Conservation (phyloP, 768 basidiomycete genomes). For the Suillus plorans region DNA sequence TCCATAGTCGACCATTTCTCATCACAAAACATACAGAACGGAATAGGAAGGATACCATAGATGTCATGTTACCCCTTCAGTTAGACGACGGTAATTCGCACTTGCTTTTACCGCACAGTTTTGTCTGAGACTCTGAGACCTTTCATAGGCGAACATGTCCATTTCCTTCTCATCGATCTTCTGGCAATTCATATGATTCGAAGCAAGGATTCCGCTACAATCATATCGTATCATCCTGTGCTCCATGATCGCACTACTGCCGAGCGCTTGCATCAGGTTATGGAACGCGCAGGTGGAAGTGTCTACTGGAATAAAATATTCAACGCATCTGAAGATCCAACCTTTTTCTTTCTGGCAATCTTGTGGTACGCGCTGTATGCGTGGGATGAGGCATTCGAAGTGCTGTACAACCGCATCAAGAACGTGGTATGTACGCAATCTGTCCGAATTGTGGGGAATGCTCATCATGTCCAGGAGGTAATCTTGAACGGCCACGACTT, state of each 20-base stretch:
- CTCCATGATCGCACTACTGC: constrained; percentile 26
- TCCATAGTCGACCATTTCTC: not conserved
- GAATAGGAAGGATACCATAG: not conserved
- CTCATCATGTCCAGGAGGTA: not conserved
- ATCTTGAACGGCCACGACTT: constrained; percentile 36
- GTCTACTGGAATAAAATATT: constrained; percentile 25
- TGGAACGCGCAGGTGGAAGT: constrained; percentile 32
- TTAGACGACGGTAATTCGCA: not conserved
- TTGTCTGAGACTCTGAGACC: constrained; percentile 2
- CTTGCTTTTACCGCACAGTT: not conserved
- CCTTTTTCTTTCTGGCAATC: constrained; percentile 45
- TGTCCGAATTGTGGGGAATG: not conserved
- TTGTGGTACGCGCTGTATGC: constrained; percentile 55
- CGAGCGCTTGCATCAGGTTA: constrained; percentile 26
- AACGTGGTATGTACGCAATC: constrained; percentile 40
- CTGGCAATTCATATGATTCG: constrained; percentile 41
- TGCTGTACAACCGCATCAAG: constrained; percentile 45
- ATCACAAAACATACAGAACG: not conserved
- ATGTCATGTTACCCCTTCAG: not conserved
- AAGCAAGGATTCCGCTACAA: constrained; percentile 18
- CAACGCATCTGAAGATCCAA: constrained; percentile 37
- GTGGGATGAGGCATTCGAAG: constrained; percentile 53
- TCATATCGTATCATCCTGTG: constrained; percentile 38
- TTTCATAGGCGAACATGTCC: constrained; percentile 16
- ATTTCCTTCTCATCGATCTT: constrained; percentile 34